phyloP scores from a whole-genome alignment of 306 rosid species.

The Prunus mongolica region DNA sequence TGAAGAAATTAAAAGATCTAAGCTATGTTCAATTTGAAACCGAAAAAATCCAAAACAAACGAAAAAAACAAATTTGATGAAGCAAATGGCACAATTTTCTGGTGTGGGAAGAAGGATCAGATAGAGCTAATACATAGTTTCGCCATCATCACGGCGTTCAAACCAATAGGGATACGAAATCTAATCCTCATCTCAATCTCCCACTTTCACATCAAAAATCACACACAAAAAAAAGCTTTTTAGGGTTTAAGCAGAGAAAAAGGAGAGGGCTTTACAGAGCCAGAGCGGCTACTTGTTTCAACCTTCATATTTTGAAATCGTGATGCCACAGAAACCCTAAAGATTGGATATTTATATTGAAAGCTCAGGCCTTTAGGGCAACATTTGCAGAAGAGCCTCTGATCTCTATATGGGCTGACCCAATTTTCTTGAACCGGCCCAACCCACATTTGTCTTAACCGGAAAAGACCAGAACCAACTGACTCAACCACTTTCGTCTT shows the following conservation, averaged over 20 bases:
- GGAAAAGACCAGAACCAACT: background rate
- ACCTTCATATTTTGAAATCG: background rate
- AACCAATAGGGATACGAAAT: slow-evolving; percentile 50
- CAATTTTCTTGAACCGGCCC: background rate
- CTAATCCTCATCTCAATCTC: slow-evolving; percentile 40
- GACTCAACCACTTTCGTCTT: background rate
- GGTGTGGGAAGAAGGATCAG: slow-evolving; percentile 34
- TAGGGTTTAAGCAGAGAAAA: background rate
- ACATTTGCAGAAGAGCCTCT: background rate
- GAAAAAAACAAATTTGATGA: too few species aligned
- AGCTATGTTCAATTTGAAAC: background rate
- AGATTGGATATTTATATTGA: background rate
- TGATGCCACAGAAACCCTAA: background rate
- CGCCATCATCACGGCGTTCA: slow-evolving; percentile 48
- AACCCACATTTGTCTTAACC: background rate
- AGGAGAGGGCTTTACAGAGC: background rate
- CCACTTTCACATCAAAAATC: slow-evolving; percentile 12
- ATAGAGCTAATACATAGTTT: slow-evolving; percentile 46
- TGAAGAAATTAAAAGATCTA: background rate
- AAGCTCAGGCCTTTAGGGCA: background rate
- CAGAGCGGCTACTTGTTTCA: background rate
- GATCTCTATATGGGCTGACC: background rate
- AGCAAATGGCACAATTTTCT: background rate
- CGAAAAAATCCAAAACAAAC: background rate
- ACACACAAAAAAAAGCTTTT: background rate